Conservation (phyloP, 768 basidiomycete genomes). For the Collybiopsis confluens region DNA sequence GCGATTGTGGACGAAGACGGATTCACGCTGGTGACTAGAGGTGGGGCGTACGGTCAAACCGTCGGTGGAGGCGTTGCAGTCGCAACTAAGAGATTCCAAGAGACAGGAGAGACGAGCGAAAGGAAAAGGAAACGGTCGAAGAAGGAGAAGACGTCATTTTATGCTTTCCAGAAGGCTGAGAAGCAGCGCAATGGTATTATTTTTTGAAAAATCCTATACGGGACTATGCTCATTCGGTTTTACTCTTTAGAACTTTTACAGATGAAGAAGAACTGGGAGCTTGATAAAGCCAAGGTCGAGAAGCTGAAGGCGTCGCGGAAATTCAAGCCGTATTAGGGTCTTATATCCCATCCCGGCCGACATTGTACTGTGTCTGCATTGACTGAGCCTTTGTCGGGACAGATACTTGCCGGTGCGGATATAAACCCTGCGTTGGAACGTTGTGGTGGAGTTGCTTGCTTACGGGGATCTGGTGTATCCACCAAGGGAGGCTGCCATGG, state of each 20-base stretch:
- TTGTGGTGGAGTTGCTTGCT: no score
- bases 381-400: no score
- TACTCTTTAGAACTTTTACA: constrained; percentile 56
- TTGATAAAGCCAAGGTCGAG: constrained; percentile 82
- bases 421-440: no score
- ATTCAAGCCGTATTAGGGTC: constrained; percentile 80
- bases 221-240: neutral
- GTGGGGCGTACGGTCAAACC: constrained; percentile 85
- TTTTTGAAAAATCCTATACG: constrained; percentile 16
- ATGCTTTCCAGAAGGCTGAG: constrained; percentile 88
- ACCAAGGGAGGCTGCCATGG: no score
- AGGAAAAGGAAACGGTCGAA: constrained; percentile 47
- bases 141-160: constrained; percentile 75
- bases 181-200: constrained; percentile 82
- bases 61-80: constrained; percentile 73
- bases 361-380: no score
- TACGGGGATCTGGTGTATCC: no score
- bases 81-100: constrained; percentile 63
- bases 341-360: neutral
- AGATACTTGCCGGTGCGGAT: no score
- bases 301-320: constrained; percentile 72
- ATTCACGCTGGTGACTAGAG: constrained; percentile 90
- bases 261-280: constrained; percentile 80
- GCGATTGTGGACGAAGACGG: constrained; percentile 93
- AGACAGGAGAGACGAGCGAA: constrained; percentile 51